phyloP scores from a whole-genome alignment of 768 basidiomycete genomes.

The Termitomyces sp. region DNA sequence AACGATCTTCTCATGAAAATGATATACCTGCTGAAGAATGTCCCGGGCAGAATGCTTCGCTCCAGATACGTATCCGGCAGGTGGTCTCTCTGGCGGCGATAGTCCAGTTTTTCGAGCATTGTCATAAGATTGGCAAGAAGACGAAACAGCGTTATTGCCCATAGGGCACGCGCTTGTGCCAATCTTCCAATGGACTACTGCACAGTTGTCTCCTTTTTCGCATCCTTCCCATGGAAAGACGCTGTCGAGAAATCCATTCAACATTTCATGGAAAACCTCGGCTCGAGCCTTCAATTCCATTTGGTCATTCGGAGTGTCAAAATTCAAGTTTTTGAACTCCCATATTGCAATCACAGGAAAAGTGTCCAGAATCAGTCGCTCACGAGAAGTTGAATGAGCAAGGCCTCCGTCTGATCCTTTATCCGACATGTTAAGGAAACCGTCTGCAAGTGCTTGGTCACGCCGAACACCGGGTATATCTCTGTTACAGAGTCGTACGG shows the following conservation, averaged over 20 bases:
- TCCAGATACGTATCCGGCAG: not conserved
- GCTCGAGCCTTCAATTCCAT: not conserved
- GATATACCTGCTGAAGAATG: not conserved
- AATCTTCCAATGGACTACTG: not conserved
- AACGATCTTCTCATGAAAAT: too few species aligned
- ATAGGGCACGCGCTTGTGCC: not conserved
- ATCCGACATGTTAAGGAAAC: constrained; percentile 1
- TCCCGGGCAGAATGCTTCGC: not conserved
- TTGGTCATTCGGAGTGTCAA: not conserved
- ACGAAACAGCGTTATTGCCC: not conserved
- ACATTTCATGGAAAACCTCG: not conserved
- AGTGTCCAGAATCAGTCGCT: not conserved
- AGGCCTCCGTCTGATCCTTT: not conserved
- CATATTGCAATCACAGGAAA: not conserved
- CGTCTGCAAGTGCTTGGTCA: not conserved
- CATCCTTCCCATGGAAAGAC: constrained; percentile 1
- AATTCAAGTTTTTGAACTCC: not conserved
- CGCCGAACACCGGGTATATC: not conserved
- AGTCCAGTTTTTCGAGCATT: not conserved
- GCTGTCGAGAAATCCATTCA: not conserved
- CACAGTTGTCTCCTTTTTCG: not conserved
- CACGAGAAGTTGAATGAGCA: not conserved
- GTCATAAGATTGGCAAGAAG: not conserved
- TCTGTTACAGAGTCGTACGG: not conserved
- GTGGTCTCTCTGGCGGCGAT: not conserved